Conservation (phyloP, 306 rosid species). For the Spatholobus suberectus region DNA sequence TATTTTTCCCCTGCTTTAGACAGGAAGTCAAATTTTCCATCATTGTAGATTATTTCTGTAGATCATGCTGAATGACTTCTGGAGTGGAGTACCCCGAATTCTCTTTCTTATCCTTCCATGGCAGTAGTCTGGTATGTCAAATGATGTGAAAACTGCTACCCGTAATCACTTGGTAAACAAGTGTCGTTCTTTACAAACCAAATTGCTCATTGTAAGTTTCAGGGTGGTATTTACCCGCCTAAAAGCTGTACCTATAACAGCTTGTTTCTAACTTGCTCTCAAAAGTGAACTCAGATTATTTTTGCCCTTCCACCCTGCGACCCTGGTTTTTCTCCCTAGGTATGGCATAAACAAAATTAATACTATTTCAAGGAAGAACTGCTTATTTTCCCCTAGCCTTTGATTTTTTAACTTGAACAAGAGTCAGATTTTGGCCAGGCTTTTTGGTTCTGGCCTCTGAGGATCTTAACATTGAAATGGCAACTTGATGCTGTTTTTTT, state of each 20-base stretch:
- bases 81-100: background rate
- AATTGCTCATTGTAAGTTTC: constrained; percentile 32
- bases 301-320: constrained; percentile 25
- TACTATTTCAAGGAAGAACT: constrained; percentile 29
- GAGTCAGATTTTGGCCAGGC: constrained; percentile 58
- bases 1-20: background rate
- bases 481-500: constrained; percentile 56
- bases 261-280: constrained; percentile 3
- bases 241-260: constrained; percentile 18
- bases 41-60: background rate
- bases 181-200: constrained; percentile 35
- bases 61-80: background rate
- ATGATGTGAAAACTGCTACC: constrained; percentile 18
- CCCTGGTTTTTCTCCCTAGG: constrained; percentile 31
- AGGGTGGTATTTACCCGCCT: constrained; percentile 28
- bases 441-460: constrained; percentile 54
- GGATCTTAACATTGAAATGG: constrained; percentile 67
- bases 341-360: constrained; percentile 26
- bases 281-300: constrained; percentile 33
- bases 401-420: constrained; percentile 73
- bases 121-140: background rate
- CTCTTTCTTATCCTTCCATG: constrained; percentile 24
- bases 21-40: constrained; percentile 12
- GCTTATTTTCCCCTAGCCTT: constrained; percentile 64
- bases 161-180: constrained; percentile 22